phyloP scores from a whole-genome alignment of 345 rosid species.

The Durio zibethinus region DNA sequence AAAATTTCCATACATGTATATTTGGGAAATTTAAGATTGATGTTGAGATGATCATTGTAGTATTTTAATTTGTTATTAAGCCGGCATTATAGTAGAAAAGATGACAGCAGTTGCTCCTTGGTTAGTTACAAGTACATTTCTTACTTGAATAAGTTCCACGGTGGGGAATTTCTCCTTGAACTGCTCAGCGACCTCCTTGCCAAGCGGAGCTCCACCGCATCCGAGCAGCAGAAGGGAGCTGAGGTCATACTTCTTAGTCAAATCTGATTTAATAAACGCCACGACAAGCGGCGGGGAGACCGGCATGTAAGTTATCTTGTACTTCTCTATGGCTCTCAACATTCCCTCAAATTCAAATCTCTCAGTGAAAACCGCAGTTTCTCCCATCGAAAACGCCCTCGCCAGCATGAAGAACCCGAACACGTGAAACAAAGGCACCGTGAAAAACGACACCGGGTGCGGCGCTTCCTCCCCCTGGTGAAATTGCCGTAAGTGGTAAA shows the following conservation, averaged over 20 bases:
- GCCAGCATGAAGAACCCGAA: slow-evolving; percentile 47
- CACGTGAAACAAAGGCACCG: slow-evolving; percentile 52
- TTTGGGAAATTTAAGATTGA: too few relatives aligned
- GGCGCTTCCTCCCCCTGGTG: slow-evolving; percentile 17
- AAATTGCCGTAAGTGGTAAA: slow-evolving; percentile 15
- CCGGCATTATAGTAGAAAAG: too few relatives aligned
- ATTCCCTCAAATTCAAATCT: slow-evolving; percentile 52
- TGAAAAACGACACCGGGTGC: slow-evolving; percentile 46
- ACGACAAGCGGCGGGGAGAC: slow-evolving; percentile 82
- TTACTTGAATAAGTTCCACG: slow-evolving; percentile 66
- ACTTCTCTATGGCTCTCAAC: slow-evolving; percentile 58
- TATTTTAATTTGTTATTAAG: too few relatives aligned
- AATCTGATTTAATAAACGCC: slow-evolving; percentile 59
- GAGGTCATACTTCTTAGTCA: slow-evolving; percentile 59
- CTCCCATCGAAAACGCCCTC: slow-evolving; percentile 39
- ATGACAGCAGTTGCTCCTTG: too few relatives aligned
- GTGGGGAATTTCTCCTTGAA: slow-evolving; percentile 68
- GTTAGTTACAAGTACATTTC: background rate
- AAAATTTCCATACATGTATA: too few relatives aligned
- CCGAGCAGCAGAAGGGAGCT: slow-evolving; percentile 54
- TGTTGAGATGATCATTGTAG: too few relatives aligned
- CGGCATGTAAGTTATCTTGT: slow-evolving; percentile 57
- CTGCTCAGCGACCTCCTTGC: slow-evolving; percentile 64
- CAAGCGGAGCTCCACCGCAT: slow-evolving; percentile 82
- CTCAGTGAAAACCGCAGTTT: slow-evolving; percentile 39